Evolutionary conservation across 768 basidiomycete species (phyloP), one percentile per base, ranked within the genome.

Genomic region (Russula earlei): DNA sequence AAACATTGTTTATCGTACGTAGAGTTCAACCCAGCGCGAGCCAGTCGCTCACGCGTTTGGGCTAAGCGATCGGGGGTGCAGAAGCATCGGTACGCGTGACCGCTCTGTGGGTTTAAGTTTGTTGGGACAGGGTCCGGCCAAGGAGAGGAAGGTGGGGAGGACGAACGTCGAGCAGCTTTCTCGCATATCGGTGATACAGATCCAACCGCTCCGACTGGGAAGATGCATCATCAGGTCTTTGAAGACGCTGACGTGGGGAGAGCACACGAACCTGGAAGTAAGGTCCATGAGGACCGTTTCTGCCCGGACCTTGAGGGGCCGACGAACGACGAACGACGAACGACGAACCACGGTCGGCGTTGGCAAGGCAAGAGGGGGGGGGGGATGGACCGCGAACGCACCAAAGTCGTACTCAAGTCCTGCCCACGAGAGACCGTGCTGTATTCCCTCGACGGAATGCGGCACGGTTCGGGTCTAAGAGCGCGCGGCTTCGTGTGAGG

Each of bases 61-160:
- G 79, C 67, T 4, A 98, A 76, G 44, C 80, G 79, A 58, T 87
- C 83, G 0, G 82, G 74, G 2, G 86, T 79, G 69, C 95, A 97
- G 74, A 98, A 98, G 69, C 96, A 98, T 19, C 90, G 84, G 67
- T 99, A 99, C 7, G 94, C 95, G 56, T 87, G 81, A 4, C 87
- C 91, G 41, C 80, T 78, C 93, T 97, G 59, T 43, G 27, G n/a
- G 22, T 48, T 44, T 44, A 19, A n/a, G n/a, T n/a, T n/a, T n/a
- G n/a, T n/a, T n/a, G n/a, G n/a, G n/a, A n/a, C n/a, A n/a, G n/a
- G n/a, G n/a, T 47, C 47, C 9, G 22, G 36, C 9, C 14, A 14
- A 29, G 44, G 46, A 47, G 10, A 29, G 22, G n/a, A 42, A 47
- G 12, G 58, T 5, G 27, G 44, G 15, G 15, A 25, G 22, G 37